Base-by-base conservation (phyloP, 768 basidiomycete species). In the Cystobasidium onofrii region DNA sequence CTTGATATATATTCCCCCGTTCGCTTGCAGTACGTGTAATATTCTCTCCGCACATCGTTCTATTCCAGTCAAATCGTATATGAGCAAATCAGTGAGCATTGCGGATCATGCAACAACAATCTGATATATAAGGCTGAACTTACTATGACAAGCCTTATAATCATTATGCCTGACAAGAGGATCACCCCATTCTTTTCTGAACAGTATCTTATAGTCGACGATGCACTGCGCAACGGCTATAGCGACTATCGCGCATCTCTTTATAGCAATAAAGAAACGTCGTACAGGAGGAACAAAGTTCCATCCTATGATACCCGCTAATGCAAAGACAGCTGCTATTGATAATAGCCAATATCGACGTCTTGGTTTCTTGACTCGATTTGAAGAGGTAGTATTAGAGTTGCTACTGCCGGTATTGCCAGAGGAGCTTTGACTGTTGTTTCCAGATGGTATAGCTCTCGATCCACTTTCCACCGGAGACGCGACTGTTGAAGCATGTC, bases 11-110 rank as follows among this genome's bases (percentile, higher is more conserved):
- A 67, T 62, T 9, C 71, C 71, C 27, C 73, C 77, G 78, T 97
- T 96, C 6, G 87, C 88, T 65, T 93, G 84, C 55, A 98, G 83
- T n/a, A 92, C 91, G 75, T 85, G 85, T 75, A 94, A 82, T 46
- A 96, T 86, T 72, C 92, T 84, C 69, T 83, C 80, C 7, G 92
- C 92, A 79, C 91, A 93, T 57, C 92, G 86, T 66, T 44, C 57
- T 64, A 27, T 25, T 80, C n/a, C n/a, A n/a, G n/a, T n/a, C n/a
- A n/a, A n/a, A n/a, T n/a, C n/a, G n/a, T n/a, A n/a, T n/a, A n/a
- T n/a, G n/a, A n/a, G n/a, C n/a, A n/a, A n/a, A n/a, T n/a, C n/a
- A n/a, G n/a, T n/a, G n/a, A n/a, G n/a, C n/a, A n/a, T n/a, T n/a
- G n/a, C n/a, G n/a, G n/a, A n/a, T n/a, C n/a, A n/a, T n/a, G n/a